These are phyloP conservation scores for Neurospora sp. DNA, from an alignment of 495 filamentous ascomycete genomes.

Conservation along the genomic window DNA sequence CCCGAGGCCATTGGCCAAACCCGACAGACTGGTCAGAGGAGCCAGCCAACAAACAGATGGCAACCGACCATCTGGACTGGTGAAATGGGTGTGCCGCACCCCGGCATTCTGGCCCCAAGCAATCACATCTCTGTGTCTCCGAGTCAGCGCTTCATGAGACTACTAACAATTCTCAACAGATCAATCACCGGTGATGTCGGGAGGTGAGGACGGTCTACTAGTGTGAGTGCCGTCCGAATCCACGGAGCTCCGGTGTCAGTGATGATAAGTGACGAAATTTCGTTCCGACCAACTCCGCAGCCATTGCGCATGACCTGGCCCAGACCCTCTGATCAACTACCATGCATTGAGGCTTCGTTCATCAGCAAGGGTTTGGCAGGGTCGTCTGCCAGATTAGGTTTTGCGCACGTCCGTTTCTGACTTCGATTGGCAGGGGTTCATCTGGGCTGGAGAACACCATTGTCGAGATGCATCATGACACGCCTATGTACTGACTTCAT, in stretches of 20 bases:
- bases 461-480: not conserved
- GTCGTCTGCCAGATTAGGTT: slow-evolving; percentile 52
- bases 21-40: not conserved
- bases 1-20: not conserved
- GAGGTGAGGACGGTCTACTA: not conserved
- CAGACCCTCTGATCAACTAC: slow-evolving; percentile 14
- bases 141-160: slow-evolving; percentile 17
- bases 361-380: slow-evolving; percentile 13
- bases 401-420: slow-evolving; percentile 34
- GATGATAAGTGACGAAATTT: slow-evolving; percentile 6
- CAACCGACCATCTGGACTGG: not conserved
- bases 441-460: not conserved
- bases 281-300: slow-evolving; percentile 7
- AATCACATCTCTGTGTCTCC: slow-evolving; percentile 1
- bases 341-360: slow-evolving; percentile 14
- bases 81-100: not conserved
- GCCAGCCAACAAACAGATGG: not conserved
- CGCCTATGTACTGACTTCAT: not conserved
- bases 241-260: not conserved
- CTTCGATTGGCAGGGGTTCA: not conserved
- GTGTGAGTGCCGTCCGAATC: not conserved
- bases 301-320: slow-evolving; percentile 20
- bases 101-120: slow-evolving; percentile 1
- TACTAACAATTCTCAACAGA: not conserved
- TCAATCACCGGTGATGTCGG: not conserved